Base-by-base conservation (phyloP, 2,329 filamentous ascomycete genomes). In the Zymoseptoria passerinii region DNA sequence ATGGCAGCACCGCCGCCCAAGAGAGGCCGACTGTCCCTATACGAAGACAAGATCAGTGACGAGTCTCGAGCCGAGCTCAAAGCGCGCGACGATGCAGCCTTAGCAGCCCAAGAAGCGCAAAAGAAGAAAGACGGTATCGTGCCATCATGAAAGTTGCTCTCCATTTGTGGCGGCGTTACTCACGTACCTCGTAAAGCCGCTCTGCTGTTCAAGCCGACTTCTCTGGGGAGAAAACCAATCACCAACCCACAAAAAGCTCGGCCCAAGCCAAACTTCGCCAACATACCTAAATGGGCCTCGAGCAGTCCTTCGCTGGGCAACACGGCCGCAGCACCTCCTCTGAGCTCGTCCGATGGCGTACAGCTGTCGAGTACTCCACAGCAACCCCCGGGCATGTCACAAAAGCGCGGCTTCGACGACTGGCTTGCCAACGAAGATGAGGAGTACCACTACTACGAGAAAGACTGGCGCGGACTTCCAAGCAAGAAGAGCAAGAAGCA, bases 371-470 rank as follows among this genome's bases (percentile, higher is more conserved):
- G 63, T 58, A 64, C 63, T 2, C 55, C 54, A 35, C 61, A 73
- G 18, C 68, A 74, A 48, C 67, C 75, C n/a, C 35, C 13, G 16
- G 35, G 35, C 35, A 44, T 7, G 13, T 66, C 74, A 5, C 73
- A 76, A 53, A 75, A 77, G 23, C 77, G 78, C 8, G 73, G 79
- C 6, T 92, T 95, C 50, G 88, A 89, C 48, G 90, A 96, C 73
- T 96, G 91, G 88, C 83, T 83, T 1, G 85, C 83, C 53, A 88
- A 90, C n/a, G 90, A 95, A 65, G 89, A 95, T 57, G 90, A 90
- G 67, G 80, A 82, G 28, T 81, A 83, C 64, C 80, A 90, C 70
- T 65, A 65, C 48, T 62, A 65, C 28, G 57, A 64, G 53, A 79
- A 78, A 19, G 82, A 88, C 68, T 88, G 89, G 74, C 82, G 85